These are phyloP conservation scores for Gloeopeniophorella convolvens DNA, from an alignment of 768 basidiomycete genomes.

Conservation along the genomic window DNA sequence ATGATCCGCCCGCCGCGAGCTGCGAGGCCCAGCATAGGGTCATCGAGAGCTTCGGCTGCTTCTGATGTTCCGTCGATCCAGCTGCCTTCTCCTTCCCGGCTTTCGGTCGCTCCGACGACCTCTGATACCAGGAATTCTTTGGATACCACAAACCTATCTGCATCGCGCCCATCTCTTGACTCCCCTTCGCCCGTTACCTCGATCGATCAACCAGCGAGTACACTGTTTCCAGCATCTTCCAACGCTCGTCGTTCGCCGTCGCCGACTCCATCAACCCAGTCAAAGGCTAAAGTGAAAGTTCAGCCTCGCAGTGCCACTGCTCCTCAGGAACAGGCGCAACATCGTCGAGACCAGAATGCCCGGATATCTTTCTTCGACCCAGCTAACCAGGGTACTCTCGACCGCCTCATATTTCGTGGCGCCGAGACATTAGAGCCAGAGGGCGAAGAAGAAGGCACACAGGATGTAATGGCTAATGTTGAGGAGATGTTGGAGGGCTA, in stretches of 20 bases:
- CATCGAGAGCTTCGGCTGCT: neutral
- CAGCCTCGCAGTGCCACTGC: slow-evolving; percentile 10
- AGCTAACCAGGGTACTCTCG: slow-evolving; percentile 64
- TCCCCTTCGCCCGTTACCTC: slow-evolving; percentile 14
- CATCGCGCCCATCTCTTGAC: slow-evolving; percentile 15
- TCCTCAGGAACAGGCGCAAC: slow-evolving; percentile 28
- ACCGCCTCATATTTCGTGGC: slow-evolving; percentile 53
- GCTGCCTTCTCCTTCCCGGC: slow-evolving; percentile 13
- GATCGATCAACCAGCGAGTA: neutral
- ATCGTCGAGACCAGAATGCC: slow-evolving; percentile 57
- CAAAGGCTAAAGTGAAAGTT: neutral
- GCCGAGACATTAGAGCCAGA: slow-evolving; percentile 24
- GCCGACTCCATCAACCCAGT: slow-evolving; percentile 6
- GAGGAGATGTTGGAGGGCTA: slow-evolving; percentile 99
- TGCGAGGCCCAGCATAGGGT: neutral
- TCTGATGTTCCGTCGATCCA: slow-evolving; percentile 7
- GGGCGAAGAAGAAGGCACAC: slow-evolving; percentile 61
- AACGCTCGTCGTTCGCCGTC: slow-evolving; percentile 12
- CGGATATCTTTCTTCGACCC: slow-evolving; percentile 82
- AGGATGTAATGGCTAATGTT: slow-evolving; percentile 83
- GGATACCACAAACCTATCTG: slow-evolving; percentile 7
- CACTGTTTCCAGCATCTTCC: neutral
- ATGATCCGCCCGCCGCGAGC: slow-evolving; percentile 6
- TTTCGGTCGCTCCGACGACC: slow-evolving; percentile 10
- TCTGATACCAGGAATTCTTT: slow-evolving; percentile 4